phyloP scores from a whole-genome alignment of 2,329 filamentous ascomycete genomes.

The Pseudomassariella vexata region DNA sequence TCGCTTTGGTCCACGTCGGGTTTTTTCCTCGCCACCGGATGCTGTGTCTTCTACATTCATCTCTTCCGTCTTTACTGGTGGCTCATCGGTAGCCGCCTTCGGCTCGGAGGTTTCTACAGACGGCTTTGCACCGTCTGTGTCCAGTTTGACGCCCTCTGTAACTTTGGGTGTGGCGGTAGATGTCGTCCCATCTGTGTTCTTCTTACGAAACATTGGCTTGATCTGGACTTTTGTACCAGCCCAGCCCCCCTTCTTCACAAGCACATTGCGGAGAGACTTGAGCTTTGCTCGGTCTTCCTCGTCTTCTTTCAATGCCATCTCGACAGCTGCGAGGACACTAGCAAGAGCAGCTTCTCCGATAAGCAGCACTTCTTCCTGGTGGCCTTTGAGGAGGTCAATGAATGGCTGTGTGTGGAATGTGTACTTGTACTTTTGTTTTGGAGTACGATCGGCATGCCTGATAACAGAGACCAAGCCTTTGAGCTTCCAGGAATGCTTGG shows the following conservation, averaged over 20 bases:
- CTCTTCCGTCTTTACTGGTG: no score
- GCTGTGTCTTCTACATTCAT: slow-evolving; percentile 12
- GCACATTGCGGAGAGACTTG: slow-evolving; percentile 74
- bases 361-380: slow-evolving; percentile 91
- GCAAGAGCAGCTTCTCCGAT: slow-evolving; percentile 85
- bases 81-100: slow-evolving; percentile 9
- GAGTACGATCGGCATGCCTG: slow-evolving; percentile 91
- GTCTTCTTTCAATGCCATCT: slow-evolving; percentile 69
- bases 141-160: slow-evolving; percentile 27
- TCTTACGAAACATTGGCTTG: slow-evolving; percentile 97
- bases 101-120: slow-evolving; percentile 15
- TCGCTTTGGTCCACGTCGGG: slow-evolving; percentile 42
- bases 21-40: slow-evolving; percentile 15
- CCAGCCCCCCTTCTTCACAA: slow-evolving; percentile 90
- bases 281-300: slow-evolving; percentile 85
- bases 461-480: slow-evolving; percentile 98
- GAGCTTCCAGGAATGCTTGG: slow-evolving; percentile 94
- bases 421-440: slow-evolving; percentile 99
- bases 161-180: slow-evolving; percentile 20
- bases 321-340: slow-evolving; percentile 85
- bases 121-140: slow-evolving; percentile 22
- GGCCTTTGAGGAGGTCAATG: slow-evolving; percentile 87
- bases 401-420: slow-evolving; percentile 97
- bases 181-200: slow-evolving; percentile 58
- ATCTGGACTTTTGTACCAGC: slow-evolving; percentile 97